These are phyloP conservation scores for Lyophyllum shimeji DNA, from an alignment of 768 basidiomycete species.

Conservation along the genomic window DNA sequence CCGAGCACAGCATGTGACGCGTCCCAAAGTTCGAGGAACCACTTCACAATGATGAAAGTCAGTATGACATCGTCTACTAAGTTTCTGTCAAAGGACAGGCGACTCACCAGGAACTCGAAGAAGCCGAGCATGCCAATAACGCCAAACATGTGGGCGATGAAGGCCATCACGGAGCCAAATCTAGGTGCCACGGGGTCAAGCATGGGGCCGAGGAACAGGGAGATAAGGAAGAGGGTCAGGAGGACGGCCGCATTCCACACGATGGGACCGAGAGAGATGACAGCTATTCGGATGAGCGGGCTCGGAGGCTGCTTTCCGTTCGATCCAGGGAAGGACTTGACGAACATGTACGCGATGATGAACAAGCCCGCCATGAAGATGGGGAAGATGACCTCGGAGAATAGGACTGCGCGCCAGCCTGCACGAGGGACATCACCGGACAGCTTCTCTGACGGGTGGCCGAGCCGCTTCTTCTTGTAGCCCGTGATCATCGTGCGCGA, in stretches of 20 bases:
- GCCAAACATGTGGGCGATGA: slow-evolving; percentile 80
- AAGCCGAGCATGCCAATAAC: slow-evolving; percentile 88
- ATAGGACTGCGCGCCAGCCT: slow-evolving; percentile 85
- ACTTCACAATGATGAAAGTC: slow-evolving; percentile 44
- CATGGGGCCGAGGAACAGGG: slow-evolving; percentile 91
- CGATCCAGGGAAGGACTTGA: slow-evolving; percentile 77
- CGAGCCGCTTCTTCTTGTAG: slow-evolving; percentile 98
- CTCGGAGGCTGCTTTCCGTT: slow-evolving; percentile 68
- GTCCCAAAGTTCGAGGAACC: slow-evolving; percentile 94
- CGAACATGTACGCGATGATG: slow-evolving; percentile 88
- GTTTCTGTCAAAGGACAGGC: background rate
- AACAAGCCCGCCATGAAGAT: slow-evolving; percentile 84
- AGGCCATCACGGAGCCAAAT: slow-evolving; percentile 92
- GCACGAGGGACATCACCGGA: slow-evolving; percentile 95
- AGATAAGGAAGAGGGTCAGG: slow-evolving; percentile 84
- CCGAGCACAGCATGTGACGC: slow-evolving; percentile 92
- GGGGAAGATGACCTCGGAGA: slow-evolving; percentile 87
- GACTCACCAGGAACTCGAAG: slow-evolving; percentile 91
- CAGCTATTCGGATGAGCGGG: slow-evolving; percentile 89
- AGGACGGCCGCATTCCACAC: slow-evolving; percentile 93
- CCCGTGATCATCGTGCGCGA: slow-evolving; percentile 99
- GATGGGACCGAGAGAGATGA: slow-evolving; percentile 92
- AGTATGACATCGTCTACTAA: slow-evolving; percentile 8
- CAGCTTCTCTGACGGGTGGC: slow-evolving; percentile 95
- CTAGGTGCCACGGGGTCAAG: slow-evolving; percentile 79